phyloP scores from a whole-genome alignment of 441 rosid genomes.

The Croton setiger region DNA sequence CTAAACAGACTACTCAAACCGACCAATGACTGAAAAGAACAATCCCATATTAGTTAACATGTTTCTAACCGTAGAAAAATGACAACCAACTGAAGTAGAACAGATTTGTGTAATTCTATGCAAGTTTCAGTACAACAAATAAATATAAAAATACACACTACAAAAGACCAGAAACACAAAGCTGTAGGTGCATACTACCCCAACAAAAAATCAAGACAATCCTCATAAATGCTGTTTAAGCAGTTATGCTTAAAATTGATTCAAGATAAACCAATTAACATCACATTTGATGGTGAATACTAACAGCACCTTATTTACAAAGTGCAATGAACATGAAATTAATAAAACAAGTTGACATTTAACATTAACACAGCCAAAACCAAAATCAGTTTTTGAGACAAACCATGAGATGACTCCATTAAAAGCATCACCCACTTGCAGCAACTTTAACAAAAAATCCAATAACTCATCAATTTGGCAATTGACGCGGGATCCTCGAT shows the following conservation, averaged over 20 bases:
- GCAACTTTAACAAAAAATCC: slow-evolving; percentile 53
- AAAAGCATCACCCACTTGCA: slow-evolving; percentile 40
- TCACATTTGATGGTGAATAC: slow-evolving; percentile 8
- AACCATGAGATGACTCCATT: slow-evolving; percentile 52
- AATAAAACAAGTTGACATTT: not conserved
- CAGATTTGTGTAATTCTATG: not conserved
- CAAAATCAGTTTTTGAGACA: slow-evolving; percentile 18
- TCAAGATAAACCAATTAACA: slow-evolving; percentile 10
- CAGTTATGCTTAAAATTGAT: not conserved
- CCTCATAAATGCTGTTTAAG: not conserved
- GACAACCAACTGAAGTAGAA: not conserved
- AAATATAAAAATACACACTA: not conserved
- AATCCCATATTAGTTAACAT: not conserved
- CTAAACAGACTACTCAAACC: not conserved
- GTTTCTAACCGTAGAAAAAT: not conserved
- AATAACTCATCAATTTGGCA: slow-evolving; percentile 56
- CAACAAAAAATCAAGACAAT: not conserved
- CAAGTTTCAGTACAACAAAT: not conserved
- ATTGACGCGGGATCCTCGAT: slow-evolving; percentile 46
- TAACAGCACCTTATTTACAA: slow-evolving; percentile 1
- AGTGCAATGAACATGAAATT: not conserved
- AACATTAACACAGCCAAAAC: slow-evolving; percentile 7
- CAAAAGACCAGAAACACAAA: not conserved
- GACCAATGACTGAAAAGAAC: not conserved
- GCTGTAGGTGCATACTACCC: not conserved